phyloP scores from a whole-genome alignment of 139 green algal genomes.

The Picochlorum sp. region DNA sequence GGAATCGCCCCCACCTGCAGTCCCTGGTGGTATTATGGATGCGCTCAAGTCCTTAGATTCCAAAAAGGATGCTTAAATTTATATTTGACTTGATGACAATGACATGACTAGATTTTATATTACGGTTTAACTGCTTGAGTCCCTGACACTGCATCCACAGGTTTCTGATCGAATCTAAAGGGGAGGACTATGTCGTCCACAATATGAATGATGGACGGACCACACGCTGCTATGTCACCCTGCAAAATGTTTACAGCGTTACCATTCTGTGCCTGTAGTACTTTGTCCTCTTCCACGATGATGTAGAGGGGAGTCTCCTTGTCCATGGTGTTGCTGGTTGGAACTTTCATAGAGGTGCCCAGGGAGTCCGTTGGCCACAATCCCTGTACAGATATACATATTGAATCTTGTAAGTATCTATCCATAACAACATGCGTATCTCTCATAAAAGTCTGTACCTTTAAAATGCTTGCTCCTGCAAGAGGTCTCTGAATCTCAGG shows the following conservation, averaged over 20 bases:
- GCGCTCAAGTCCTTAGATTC: too few relatives aligned
- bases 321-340: conserved; percentile 18
- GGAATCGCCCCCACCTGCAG: not conserved
- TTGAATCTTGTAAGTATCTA: too few relatives aligned
- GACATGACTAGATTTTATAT: not conserved
- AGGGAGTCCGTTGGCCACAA: conserved; percentile 23
- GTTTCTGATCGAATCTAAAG: conserved; percentile 28
- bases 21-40: too few relatives aligned
- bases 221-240: conserved; percentile 24
- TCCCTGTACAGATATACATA: not conserved
- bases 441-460: too few relatives aligned
- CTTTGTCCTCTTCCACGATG: not conserved
- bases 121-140: conserved; percentile 5
- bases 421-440: too few relatives aligned
- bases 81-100: too few relatives aligned
- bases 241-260: conserved; percentile 20
- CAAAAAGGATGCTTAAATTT: too few relatives aligned
- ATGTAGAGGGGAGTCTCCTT: conserved; percentile 17
- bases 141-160: conserved; percentile 23
- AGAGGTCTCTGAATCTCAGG: conserved; percentile 19
- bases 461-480: conserved; percentile 14
- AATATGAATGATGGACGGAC: conserved; percentile 27
- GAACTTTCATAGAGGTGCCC: not conserved
- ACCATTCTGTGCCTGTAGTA: conserved; percentile 21
- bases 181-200: conserved; percentile 33